These are phyloP conservation scores for Chaetothyriales sp. DNA, from an alignment of 2,329 filamentous ascomycete genomes.

Conservation along the genomic window DNA sequence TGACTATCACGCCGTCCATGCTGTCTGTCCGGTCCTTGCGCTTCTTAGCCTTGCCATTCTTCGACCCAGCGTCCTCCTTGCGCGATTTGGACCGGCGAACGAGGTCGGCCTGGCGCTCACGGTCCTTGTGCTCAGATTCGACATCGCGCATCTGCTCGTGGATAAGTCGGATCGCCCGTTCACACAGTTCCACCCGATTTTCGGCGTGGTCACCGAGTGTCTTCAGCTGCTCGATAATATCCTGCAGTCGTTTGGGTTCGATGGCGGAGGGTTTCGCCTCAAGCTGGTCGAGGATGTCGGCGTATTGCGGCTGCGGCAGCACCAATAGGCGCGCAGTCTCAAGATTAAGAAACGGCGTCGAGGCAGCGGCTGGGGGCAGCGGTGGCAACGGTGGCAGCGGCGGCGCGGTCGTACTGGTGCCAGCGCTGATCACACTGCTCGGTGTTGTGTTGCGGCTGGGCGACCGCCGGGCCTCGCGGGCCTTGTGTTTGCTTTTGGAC, in stretches of 20 bases:
- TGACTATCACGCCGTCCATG: slow-evolving; percentile 39
- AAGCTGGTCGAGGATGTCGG: slow-evolving; percentile 42
- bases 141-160: slow-evolving; percentile 43
- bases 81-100: slow-evolving; percentile 30
- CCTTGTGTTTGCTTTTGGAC: slow-evolving; percentile 38
- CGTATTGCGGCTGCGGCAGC: slow-evolving; percentile 36
- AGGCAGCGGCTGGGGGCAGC: slow-evolving; percentile 19
- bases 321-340: slow-evolving; percentile 34
- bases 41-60: slow-evolving; percentile 55
- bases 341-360: slow-evolving; percentile 41
- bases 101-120: slow-evolving; percentile 35
- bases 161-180: slow-evolving; percentile 44
- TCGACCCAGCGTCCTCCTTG: slow-evolving; percentile 33
- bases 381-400: too few species aligned
- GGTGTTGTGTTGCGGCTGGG: slow-evolving; percentile 51
- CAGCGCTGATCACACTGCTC: slow-evolving; percentile 37
- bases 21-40: slow-evolving; percentile 53
- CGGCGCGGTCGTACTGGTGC: slow-evolving; percentile 9
- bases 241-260: slow-evolving; percentile 32
- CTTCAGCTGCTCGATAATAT: slow-evolving; percentile 40
- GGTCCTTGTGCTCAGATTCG: slow-evolving; percentile 36
- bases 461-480: slow-evolving; percentile 37
- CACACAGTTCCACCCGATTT: slow-evolving; percentile 41
- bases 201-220: slow-evolving; percentile 43
- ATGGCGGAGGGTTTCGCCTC: slow-evolving; percentile 34